phyloP scores from a whole-genome alignment of 2,329 filamentous ascomycete genomes.

The Botrytis cinerea region DNA sequence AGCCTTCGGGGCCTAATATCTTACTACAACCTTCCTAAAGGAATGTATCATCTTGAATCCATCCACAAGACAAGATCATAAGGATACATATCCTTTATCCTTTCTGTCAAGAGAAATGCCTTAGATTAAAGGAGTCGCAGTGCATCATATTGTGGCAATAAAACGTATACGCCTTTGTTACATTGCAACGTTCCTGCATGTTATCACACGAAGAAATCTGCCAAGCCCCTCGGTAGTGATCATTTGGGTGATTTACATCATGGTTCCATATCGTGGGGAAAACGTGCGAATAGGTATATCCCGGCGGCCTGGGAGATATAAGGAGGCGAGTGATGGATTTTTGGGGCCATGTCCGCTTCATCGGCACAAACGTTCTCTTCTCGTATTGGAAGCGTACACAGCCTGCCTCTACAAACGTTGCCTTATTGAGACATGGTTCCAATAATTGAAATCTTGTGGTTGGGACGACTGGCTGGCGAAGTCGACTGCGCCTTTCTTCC shows the following conservation, averaged over 20 bases:
- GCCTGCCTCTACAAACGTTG: neutral
- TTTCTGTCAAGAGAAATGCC: conserved; percentile 7
- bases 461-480: conserved; percentile 1
- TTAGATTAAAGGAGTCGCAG: conserved; percentile 5
- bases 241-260: neutral
- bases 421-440: neutral
- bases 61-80: neutral
- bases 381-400: neutral
- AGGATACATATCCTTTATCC: neutral
- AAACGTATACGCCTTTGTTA: neutral
- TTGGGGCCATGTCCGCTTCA: neutral
- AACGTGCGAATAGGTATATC: conserved; percentile 1
- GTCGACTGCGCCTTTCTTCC: conserved; percentile 9
- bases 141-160: neutral
- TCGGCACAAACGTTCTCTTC: neutral
- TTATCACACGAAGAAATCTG: neutral
- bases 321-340: neutral
- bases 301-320: neutral
- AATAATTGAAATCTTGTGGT: neutral
- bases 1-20: neutral
- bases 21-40: neutral
- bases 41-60: neutral
- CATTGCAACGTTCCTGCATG: neutral
- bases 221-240: neutral
- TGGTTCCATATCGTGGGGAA: conserved; percentile 2